These are phyloP conservation scores for Alternaria triticina DNA, from an alignment of 2,329 filamentous ascomycete genomes.

Conservation along the genomic window DNA sequence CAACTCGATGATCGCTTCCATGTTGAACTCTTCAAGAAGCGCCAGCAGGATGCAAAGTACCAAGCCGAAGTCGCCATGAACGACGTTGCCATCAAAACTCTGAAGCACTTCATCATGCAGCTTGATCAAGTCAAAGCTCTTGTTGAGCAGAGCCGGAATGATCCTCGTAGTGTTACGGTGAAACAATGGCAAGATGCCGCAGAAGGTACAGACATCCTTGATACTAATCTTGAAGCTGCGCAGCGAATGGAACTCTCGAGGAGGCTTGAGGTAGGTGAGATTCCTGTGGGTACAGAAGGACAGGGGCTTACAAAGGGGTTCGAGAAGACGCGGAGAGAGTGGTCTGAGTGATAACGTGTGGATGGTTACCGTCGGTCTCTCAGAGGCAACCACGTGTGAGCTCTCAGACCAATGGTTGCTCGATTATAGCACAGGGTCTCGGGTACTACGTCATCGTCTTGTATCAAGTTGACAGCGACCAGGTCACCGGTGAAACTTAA, in stretches of 20 bases:
- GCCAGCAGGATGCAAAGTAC: not conserved
- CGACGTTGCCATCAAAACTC: not conserved
- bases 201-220: not conserved
- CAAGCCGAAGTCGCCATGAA: not conserved
- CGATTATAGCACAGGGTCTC: not conserved
- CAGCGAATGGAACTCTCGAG: not conserved
- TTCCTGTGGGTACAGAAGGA: not conserved
- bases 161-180: not conserved
- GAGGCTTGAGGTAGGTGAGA: not conserved
- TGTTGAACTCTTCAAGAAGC: not conserved
- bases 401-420: not conserved
- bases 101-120: not conserved
- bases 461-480: not conserved
- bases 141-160: not conserved
- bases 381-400: not conserved
- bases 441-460: not conserved
- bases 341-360: not conserved
- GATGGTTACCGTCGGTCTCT: not conserved
- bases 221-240: not conserved
- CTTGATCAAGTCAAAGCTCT: not conserved
- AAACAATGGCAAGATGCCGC: not conserved
- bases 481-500: not conserved
- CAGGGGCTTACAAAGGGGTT: not conserved
- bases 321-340: not conserved
- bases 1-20: not conserved